Evolutionary conservation across 352 stramenopile species (phyloP), one percentile per base, ranked within the genome.

Genomic region (Pythium dissotocum): DNA sequence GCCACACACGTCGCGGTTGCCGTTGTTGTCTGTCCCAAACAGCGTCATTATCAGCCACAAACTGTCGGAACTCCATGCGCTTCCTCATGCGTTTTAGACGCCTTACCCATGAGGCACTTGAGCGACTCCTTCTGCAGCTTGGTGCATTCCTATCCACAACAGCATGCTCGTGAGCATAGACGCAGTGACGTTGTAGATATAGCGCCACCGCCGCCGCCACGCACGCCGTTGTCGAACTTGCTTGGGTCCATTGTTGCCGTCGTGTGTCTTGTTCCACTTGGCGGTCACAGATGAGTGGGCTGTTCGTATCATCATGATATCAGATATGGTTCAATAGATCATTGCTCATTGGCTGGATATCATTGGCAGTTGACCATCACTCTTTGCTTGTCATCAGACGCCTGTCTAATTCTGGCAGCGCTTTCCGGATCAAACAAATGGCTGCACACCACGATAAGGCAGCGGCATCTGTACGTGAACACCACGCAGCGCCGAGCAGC

Each of bases 121-220:
- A 91, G 79, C 60, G 83, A 91, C 58, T 89, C 83, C 24, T 79
- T 77, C 60, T 91, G 83, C 69, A 91, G 58, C 71, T 80, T 82
- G 12, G 83, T 65, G 69, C 81, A 91, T 57, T 90, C 83, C 83
- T 91, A 58, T 18, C 21, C 32, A 61, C 6, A n/a, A 18, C n/a
- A 7, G 12, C 12, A 2, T 6, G 14, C 14, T 18, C 28, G 44
- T 33, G 6, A 66, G 21, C 26, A 38, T 49, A 26, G 4, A 24
- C 18, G 4, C 21, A 58, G n/a, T 2, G 6, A 2, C 21, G 13
- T 6, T 36, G 49, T 2, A 26, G 12, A 4, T n/a, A 26, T 14
- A 36, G 56, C 36, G 21, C 14, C 26, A 12, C 26, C 6, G 24
- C 48, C 21, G 0, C 21, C 14, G 24, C 14, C 51, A 59, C 65